Conservation (phyloP, 1,139 yeast species). For the Geotrichum restrictum region DNA sequence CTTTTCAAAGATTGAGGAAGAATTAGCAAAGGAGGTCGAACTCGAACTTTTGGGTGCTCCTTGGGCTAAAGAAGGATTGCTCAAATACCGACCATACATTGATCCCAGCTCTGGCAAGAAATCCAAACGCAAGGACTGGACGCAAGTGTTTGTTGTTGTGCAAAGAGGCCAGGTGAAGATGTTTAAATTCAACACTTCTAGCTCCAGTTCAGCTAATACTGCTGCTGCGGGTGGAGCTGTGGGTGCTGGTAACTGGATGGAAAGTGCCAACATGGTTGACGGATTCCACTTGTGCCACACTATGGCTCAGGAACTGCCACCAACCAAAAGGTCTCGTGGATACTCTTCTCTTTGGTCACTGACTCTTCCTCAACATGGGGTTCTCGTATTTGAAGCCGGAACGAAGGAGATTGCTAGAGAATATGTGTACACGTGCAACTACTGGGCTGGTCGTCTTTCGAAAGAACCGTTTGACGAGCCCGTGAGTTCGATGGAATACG, state of each 20-base stretch:
- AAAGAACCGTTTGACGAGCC: conserved; percentile 63
- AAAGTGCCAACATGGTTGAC: conserved; percentile 32
- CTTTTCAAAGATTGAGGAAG: conserved; percentile 33
- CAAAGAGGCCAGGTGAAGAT: conserved; percentile 39
- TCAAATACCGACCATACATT: conserved; percentile 48
- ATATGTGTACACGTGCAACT: conserved; percentile 72
- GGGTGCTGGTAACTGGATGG: conserved; percentile 67
- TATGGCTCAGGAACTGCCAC: conserved; percentile 35
- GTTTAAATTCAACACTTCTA: conserved; percentile 30
- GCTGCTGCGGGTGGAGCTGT: conserved; percentile 28
- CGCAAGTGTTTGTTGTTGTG: conserved; percentile 36
- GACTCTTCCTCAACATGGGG: conserved; percentile 38
- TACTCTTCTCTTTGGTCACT: conserved; percentile 37
- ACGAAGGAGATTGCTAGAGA: conserved; percentile 63
- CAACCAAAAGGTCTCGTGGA: conserved; percentile 30
- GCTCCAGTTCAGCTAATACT: conserved; percentile 6
- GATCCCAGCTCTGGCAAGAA: conserved; percentile 34
- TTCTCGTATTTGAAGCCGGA: conserved; percentile 46
- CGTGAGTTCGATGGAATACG: conserved; percentile 72
- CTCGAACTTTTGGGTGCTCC: conserved; percentile 71
- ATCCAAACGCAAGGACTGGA: conserved; percentile 35
- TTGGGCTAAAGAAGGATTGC: conserved; percentile 68
- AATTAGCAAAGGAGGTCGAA: conserved; percentile 48
- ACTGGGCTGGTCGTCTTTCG: conserved; percentile 82
- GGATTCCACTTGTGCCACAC: conserved; percentile 34